Evolutionary conservation across 2,329 filamentous ascomycete genomes (phyloP), one percentile per base, ranked within the genome.

Genomic region (Aspergillus pseudoterreus): DNA sequence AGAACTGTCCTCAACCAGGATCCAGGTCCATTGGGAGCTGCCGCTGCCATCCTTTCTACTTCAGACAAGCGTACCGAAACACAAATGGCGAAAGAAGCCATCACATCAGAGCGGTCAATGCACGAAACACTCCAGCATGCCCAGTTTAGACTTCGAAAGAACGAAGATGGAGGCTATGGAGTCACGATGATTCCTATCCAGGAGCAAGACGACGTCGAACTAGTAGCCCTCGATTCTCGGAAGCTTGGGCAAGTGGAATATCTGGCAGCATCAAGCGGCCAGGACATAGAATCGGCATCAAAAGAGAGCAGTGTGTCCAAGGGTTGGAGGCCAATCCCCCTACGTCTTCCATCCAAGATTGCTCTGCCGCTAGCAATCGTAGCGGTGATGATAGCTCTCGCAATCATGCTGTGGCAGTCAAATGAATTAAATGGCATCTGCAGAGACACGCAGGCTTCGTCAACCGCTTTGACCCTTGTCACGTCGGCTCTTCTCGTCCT

Each of bases 391-490:
- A 32, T 44, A 10, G 43, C 22, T 15, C 17, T 44, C 5, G 43
- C 8, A 30, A 44, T 44, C 22, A 44, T 44, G 43, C 43, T 44
- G n/a, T 44, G 43, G 43, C 43, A n/a, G 14, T 44, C 43, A 30
- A 44, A 32, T 14, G 32, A 27, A 17, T 32, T n/a, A 2, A 15
- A 44, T 30, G 43, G 43, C 9, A 24, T 44, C 43, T 44, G 43
- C 19, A 42, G 39, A 42, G 39, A 42, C 19, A 42, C 39, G 11
- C 39, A 19, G 19, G 19, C 11, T 21, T 19, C 39, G 14, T 42
- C 39, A 42, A 42, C 39, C 5, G 39, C 39, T 12, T 22, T 42
- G 39, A 42, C 39, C 17, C 39, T 42, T n/a, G 39, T 42, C 11
- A 42, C 39, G 9, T 42, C 39, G 8, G 39, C 15, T 22, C 15